phyloP scores from a whole-genome alignment of 805 yeast species.

The Teunomyces panamensis region DNA sequence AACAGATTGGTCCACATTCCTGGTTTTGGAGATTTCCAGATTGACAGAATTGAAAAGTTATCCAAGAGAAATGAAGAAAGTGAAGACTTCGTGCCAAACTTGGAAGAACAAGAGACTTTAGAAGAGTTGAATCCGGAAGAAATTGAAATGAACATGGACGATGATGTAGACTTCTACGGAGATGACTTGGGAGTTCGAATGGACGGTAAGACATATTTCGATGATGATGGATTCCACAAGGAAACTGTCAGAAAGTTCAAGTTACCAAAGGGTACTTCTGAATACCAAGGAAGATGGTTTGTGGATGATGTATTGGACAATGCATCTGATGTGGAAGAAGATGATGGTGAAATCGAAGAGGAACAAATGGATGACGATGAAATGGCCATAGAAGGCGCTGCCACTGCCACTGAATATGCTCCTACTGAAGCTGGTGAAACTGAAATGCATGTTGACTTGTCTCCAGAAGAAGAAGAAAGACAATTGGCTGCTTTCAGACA shows the following conservation, averaged over 20 bases:
- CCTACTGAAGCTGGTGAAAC: constrained; percentile 45
- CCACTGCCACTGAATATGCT: constrained; percentile 33
- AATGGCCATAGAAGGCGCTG: constrained; percentile 23
- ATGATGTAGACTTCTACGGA: constrained; percentile 21
- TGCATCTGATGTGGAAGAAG: constrained; percentile 44
- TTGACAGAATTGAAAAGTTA: constrained; percentile 61
- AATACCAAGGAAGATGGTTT: constrained; percentile 74
- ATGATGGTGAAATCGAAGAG: constrained; percentile 39
- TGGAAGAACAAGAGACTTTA: constrained; percentile 51
- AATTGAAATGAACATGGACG: constrained; percentile 39
- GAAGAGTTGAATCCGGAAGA: constrained; percentile 61
- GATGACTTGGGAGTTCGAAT: constrained; percentile 46
- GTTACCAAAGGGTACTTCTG: constrained; percentile 71
- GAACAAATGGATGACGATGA: constrained; percentile 28
- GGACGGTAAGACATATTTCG: constrained; percentile 55
- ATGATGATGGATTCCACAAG: constrained; percentile 16
- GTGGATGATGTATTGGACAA: constrained; percentile 52
- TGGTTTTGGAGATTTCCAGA: constrained; percentile 84
- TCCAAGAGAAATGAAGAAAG: constrained; percentile 20
- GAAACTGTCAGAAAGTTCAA: constrained; percentile 29
- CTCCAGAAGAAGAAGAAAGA: constrained; percentile 78
- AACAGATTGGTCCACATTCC: constrained; percentile 83
- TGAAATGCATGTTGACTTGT: constrained; percentile 68
- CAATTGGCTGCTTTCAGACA: constrained; percentile 69
- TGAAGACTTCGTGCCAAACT: constrained; percentile 22